Conservation (phyloP, 164 flowering plant species). For the Kalanchoe fedtschenkoi region DNA sequence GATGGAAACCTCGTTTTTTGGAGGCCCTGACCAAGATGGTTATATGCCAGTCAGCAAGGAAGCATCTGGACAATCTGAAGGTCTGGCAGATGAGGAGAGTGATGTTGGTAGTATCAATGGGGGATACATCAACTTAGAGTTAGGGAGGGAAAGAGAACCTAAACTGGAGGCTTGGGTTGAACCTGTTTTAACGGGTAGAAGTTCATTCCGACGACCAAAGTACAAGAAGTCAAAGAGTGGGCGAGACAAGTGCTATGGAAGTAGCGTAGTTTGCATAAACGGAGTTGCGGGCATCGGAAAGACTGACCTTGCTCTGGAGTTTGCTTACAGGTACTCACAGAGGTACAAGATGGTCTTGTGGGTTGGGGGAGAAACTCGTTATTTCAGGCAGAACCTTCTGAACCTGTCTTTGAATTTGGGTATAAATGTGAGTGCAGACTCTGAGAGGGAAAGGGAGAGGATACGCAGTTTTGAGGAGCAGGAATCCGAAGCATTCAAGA, state of each 20-base stretch:
- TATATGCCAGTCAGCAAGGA: conserved; percentile 24
- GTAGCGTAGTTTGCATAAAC: conserved; percentile 49
- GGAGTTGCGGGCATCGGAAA: conserved; percentile 70
- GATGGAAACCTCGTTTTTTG: conserved; percentile 62
- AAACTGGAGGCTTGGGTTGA: conserved; percentile 21
- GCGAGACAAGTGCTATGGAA: conserved; percentile 30
- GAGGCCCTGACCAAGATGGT: conserved; percentile 33
- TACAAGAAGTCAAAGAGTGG: conserved; percentile 58
- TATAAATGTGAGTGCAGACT: conserved; percentile 76
- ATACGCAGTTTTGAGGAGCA: conserved; percentile 78
- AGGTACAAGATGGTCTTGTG: conserved; percentile 87
- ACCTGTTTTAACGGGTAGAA: conserved; percentile 20
- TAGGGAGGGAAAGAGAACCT: background rate
- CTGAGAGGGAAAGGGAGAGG: conserved; percentile 71
- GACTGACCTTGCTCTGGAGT: conserved; percentile 78
- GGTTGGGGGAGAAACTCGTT: conserved; percentile 79
- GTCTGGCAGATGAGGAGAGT: conserved; percentile 59
- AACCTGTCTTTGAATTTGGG: conserved; percentile 60
- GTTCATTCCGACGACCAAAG: conserved; percentile 28
- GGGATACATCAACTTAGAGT: conserved; percentile 14
- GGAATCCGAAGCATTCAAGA: conserved; percentile 75
- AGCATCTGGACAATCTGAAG: conserved; percentile 43
- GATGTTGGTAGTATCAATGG: conserved; percentile 21
- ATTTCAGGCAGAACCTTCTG: conserved; percentile 69
- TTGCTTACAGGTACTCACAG: conserved; percentile 60